phyloP scores from a whole-genome alignment of 2,329 filamentous ascomycete genomes.

The Ceratocystis huliohia region DNA sequence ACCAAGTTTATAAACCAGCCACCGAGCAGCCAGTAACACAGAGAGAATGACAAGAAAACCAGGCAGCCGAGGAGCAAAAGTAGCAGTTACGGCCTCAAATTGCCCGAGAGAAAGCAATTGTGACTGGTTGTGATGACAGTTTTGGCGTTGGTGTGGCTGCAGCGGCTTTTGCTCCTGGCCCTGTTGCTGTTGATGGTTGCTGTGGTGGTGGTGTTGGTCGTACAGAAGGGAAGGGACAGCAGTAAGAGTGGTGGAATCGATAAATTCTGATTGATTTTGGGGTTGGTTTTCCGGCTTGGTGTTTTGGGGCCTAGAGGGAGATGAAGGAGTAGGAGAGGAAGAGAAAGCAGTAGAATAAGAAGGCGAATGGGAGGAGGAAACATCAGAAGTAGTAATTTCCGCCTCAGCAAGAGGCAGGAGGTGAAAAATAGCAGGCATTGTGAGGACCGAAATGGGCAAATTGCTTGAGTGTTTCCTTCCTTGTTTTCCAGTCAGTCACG shows the following conservation, averaged over 20 bases:
- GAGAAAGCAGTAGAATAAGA: background rate
- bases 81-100: slow-evolving; percentile 1
- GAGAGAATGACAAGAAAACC: slow-evolving; percentile 8
- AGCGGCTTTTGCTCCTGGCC: background rate
- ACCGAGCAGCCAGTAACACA: background rate
- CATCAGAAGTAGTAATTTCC: slow-evolving; percentile 6
- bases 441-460: slow-evolving; percentile 4
- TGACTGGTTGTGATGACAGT: slow-evolving; percentile 6
- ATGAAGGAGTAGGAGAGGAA: background rate
- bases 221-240: slow-evolving; percentile 1
- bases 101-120: background rate
- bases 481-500: slow-evolving; percentile 6
- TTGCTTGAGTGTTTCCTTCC: background rate
- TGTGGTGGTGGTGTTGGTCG: background rate
- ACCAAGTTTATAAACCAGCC: slow-evolving; percentile 3
- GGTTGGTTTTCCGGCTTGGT: background rate
- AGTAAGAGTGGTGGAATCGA: background rate
- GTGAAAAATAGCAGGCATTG: slow-evolving; percentile 7
- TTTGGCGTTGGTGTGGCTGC: slow-evolving; percentile 3
- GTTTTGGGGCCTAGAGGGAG: background rate
- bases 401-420: background rate
- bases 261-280: background rate
- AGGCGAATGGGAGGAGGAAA: background rate
- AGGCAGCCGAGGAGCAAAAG: slow-evolving; percentile 10
- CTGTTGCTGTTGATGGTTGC: background rate